Evolutionary conservation across 2,329 filamentous ascomycete species (phyloP), one percentile per base, ranked within the genome.

Genomic region (Hymenoscyphus linearis): DNA sequence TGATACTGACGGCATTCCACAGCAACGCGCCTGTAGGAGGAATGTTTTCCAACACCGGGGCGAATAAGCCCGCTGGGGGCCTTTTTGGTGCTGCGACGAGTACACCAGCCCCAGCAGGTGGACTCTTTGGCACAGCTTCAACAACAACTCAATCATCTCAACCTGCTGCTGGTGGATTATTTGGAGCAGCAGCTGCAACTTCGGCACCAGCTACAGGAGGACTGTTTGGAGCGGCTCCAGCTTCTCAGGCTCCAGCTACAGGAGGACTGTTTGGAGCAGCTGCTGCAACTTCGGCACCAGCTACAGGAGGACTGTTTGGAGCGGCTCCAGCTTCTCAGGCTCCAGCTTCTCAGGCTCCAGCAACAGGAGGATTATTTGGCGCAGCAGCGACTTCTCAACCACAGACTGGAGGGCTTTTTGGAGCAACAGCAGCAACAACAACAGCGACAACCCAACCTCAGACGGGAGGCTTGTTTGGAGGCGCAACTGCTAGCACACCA

Each of bases 241-340:
- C 67, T 18, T 61, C 65, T n/a, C n/a, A n/a, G n/a, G n/a, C n/a
- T n/a, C 37, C 64, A n/a, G n/a, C n/a, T n/a, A n/a, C n/a, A 52
- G 65, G 67, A 31, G 69, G 69, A 47, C 52, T 70, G 12, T 71
- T 70, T 63, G 69, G 69, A 34, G 66, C 69, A 14, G 59, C 67
- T 22, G 63, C 66, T 60, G 57, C 67, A 65, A 58, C 52, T 35
- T 59, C 67, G 22, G 60, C 67, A 16, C 62, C 67, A 13, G 60
- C 63, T 34, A 58, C 64, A 47, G 68, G 69, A 27, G 70, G 71
- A n/a, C 60, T 76, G 12, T 76, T 76, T 65, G 74, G 74, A 56
- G 62, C 67, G 25, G 52, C 65, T 13, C 52, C 67, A 14, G 57
- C 67, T 18, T 61, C 65, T n/a, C n/a, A n/a, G n/a, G n/a, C n/a